Conservation (phyloP, 1,284 basidiomycete species). For the Trametes sp. region DNA sequence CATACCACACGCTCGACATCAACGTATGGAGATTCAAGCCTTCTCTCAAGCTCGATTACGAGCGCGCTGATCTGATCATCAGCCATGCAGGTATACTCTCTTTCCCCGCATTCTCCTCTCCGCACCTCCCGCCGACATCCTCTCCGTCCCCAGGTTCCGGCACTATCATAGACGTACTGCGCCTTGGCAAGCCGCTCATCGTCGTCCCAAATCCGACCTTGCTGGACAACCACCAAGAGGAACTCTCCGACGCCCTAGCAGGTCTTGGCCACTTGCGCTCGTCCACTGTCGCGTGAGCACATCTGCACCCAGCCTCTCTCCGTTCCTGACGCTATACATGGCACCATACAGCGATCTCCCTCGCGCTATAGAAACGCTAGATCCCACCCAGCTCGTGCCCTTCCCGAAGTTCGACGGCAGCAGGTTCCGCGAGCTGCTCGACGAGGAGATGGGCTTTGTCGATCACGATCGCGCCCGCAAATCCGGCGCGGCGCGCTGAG, state of each 20-base stretch:
- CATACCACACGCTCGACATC: slow-evolving; percentile 56
- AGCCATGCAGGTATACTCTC: slow-evolving; percentile 84
- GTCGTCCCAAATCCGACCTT: slow-evolving; percentile 90
- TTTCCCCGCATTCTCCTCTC: slow-evolving; percentile 16
- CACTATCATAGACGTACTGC: slow-evolving; percentile 90
- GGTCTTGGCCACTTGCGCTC: slow-evolving; percentile 69
- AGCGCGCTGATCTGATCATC: slow-evolving; percentile 79
- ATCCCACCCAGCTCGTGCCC: slow-evolving; percentile 53
- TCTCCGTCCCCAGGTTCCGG: slow-evolving; percentile 76
- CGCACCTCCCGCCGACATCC: slow-evolving; percentile 2
- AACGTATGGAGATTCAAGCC: slow-evolving; percentile 78
- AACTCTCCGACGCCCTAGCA: slow-evolving; percentile 80
- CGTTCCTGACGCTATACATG: slow-evolving; percentile 24
- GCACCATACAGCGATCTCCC: slow-evolving; percentile 57
- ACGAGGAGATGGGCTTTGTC: slow-evolving; percentile 77
- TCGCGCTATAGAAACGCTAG: slow-evolving; percentile 56
- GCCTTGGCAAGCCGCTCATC: slow-evolving; percentile 78
- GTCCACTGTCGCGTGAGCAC: slow-evolving; percentile 64
- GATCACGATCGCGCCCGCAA: slow-evolving; percentile 27
- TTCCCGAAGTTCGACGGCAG: slow-evolving; percentile 74
- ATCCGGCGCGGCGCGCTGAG: slow-evolving; percentile 21
- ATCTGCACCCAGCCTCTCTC: slow-evolving; percentile 5
- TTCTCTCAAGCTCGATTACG: slow-evolving; percentile 71
- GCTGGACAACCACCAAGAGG: slow-evolving; percentile 93
- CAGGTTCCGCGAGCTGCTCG: slow-evolving; percentile 70